Percentiles rank a stretch among this genome's conserved stretches.
These are phyloP conservation scores for Phialemonium atrogriseum DNA, from an alignment of 2,329 filamentous ascomycete genomes.

Conservation along the genomic window DNA sequence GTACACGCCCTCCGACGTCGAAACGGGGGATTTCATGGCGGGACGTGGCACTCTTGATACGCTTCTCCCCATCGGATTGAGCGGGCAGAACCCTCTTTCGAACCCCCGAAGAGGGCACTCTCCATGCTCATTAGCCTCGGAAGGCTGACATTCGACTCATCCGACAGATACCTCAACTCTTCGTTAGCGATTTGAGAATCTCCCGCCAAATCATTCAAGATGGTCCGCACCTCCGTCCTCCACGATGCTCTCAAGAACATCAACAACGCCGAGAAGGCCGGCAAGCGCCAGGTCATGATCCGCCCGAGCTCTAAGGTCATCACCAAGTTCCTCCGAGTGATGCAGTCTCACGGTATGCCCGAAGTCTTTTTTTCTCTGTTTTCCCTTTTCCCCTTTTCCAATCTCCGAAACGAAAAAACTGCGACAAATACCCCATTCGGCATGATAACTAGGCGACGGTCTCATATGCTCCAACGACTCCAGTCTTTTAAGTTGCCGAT, in stretches of 20 bases:
- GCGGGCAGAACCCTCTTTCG: slow-evolving; percentile 62
- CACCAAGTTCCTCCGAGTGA: slow-evolving; percentile 96
- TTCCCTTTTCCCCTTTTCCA: slow-evolving; percentile 2
- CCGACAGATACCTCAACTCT: slow-evolving; percentile 57
- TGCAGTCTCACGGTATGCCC: slow-evolving; percentile 99
- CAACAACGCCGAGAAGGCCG: slow-evolving; percentile 99
- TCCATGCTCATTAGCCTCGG: slow-evolving; percentile 53
- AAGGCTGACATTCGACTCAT: slow-evolving; percentile 48
- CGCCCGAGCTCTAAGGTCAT: slow-evolving; percentile 99
- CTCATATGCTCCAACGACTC: slow-evolving; percentile 70
- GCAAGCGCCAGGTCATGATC: slow-evolving; percentile 99
- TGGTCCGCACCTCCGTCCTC: slow-evolving; percentile 99
- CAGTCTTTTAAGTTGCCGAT: slow-evolving; percentile 99
- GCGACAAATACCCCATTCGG: slow-evolving; percentile 51
- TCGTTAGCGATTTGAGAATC: slow-evolving; percentile 71
- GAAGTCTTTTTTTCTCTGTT: too few relatives aligned
- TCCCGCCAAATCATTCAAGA: slow-evolving; percentile 64
- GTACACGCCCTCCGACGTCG: too few relatives aligned
- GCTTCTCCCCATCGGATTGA: slow-evolving; percentile 56
- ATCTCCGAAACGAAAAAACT: not conserved
- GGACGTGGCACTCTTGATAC: slow-evolving; percentile 38
- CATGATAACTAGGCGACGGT: slow-evolving; percentile 99
- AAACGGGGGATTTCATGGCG: slow-evolving; percentile 12
- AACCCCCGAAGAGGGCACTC: slow-evolving; percentile 52
- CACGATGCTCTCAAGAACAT: slow-evolving; percentile 98